Evolutionary conservation across 495 filamentous ascomycete species (phyloP), one percentile per base, ranked within the genome.

Genomic region (Penicillium turbatum): DNA sequence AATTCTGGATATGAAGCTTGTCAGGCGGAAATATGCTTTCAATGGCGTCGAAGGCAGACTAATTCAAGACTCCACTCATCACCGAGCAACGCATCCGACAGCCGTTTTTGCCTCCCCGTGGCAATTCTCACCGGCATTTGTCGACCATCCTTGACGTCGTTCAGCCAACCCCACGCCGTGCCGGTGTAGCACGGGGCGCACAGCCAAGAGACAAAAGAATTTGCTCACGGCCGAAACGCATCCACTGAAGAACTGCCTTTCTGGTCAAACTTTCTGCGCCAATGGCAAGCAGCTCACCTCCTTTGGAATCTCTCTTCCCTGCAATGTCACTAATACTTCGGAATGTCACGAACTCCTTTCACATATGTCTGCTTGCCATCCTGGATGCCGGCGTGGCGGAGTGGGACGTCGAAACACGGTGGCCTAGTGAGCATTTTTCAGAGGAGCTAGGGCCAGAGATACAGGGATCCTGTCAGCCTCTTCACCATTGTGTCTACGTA

Each of bases 301-400:
- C 9, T 42, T 41, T 52, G 39, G 32, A 46, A 31, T 46, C 36
- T 12, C 10, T 27, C 7, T n/a, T 50, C 43, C 46, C 53, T 53
- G 36, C 50, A 48, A 52, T 56, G 57, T 43, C 59, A 64, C 53
- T 54, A 34, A 36, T 44, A 55, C 51, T 52, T 53, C 31, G 45
- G 36, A 44, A 52, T 40, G 38, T 60, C 59, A 56, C 35, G 43
- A 64, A 62, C 49, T 34, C 56, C 54, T 58, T 67, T 67, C 59
- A 58, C 59, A 62, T 65, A 54, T 60, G 40, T 45, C 13, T 31
- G 16, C 42, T 26, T 60, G 59, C 62, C 38, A 62, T 56, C 64
- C 54, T 53, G 42, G 38, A 61, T 50, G 46, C 38, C 51, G 36
- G 29, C 38, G 37, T 51, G 43, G 56, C 50, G 51, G 53, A 34